phyloP scores from a whole-genome alignment of 805 yeast species.

The Suhomyces prunicola region DNA sequence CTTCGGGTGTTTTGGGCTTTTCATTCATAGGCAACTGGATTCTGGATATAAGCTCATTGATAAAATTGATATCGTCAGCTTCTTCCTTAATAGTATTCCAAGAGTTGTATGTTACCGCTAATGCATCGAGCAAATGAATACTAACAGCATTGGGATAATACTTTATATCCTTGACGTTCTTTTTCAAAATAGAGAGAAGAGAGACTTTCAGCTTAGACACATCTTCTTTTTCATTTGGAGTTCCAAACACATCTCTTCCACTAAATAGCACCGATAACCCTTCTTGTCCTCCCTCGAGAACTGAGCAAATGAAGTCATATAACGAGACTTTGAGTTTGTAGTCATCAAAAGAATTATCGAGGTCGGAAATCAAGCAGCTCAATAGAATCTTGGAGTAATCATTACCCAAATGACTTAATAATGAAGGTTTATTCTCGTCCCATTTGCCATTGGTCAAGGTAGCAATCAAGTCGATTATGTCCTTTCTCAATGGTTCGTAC shows the following conservation, averaged over 20 bases:
- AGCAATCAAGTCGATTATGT: slow-evolving; percentile 55
- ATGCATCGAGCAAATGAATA: slow-evolving; percentile 65
- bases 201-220: slow-evolving; percentile 12
- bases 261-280: slow-evolving; percentile 73
- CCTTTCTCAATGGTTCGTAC: slow-evolving; percentile 45
- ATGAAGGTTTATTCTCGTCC: slow-evolving; percentile 66
- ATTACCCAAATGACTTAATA: slow-evolving; percentile 78
- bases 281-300: slow-evolving; percentile 70
- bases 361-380: slow-evolving; percentile 56
- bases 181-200: slow-evolving; percentile 53
- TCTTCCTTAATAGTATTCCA: slow-evolving; percentile 68
- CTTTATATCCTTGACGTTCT: slow-evolving; percentile 49
- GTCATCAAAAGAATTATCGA: slow-evolving; percentile 55
- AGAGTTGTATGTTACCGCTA: slow-evolving; percentile 70
- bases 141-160: slow-evolving; percentile 61
- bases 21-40: slow-evolving; percentile 20
- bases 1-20: slow-evolving; percentile 16
- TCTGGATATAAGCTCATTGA: slow-evolving; percentile 39
- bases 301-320: slow-evolving; percentile 63
- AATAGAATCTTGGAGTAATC: slow-evolving; percentile 57
- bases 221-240: slow-evolving; percentile 12
- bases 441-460: slow-evolving; percentile 55
- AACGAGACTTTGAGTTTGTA: slow-evolving; percentile 51
- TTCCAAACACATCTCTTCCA: slow-evolving; percentile 48
- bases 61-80: slow-evolving; percentile 46